These are phyloP conservation scores for Aplosporella prunicola DNA, from an alignment of 2,329 filamentous ascomycete species.

Conservation along the genomic window DNA sequence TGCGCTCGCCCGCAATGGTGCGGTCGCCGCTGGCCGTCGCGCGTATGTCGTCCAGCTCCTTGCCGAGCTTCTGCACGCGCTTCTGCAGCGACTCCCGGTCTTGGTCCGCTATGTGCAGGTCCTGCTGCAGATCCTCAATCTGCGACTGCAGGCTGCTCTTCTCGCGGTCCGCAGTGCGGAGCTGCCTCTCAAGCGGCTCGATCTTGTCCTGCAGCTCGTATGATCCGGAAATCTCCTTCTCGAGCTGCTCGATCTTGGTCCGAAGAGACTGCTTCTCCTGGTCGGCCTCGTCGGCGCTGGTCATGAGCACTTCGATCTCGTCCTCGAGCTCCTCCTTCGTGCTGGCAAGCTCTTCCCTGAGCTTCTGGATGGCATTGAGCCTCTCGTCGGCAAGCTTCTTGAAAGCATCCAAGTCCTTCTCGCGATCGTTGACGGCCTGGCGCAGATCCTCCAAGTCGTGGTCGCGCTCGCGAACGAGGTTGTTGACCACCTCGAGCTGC, in stretches of 20 bases:
- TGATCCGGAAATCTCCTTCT: conserved; percentile 17
- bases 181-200: conserved; percentile 26
- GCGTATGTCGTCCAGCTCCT: conserved; percentile 48
- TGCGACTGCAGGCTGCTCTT: conserved; percentile 27
- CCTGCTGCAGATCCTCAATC: conserved; percentile 26
- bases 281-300: conserved; percentile 32
- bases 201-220: conserved; percentile 46
- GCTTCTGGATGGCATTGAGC: conserved; percentile 41
- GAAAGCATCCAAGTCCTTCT: conserved; percentile 23
- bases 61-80: conserved; percentile 47
- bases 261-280: conserved; percentile 50
- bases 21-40: conserved; percentile 33
- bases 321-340: conserved; percentile 37
- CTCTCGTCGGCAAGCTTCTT: conserved; percentile 27
- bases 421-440: conserved; percentile 29
- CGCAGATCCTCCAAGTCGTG: conserved; percentile 47
- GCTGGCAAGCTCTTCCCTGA: conserved; percentile 35
- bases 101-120: conserved; percentile 26
- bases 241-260: conserved; percentile 40
- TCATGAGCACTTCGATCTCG: conserved; percentile 41
- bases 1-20: conserved; percentile 45
- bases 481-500: conserved; percentile 32
- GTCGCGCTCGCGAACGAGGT: conserved; percentile 35
- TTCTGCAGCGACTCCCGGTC: conserved; percentile 36
- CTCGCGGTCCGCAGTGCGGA: conserved; percentile 25